phyloP scores from a whole-genome alignment of 768 basidiomycete genomes.

The Tricholoma furcatifolium region DNA sequence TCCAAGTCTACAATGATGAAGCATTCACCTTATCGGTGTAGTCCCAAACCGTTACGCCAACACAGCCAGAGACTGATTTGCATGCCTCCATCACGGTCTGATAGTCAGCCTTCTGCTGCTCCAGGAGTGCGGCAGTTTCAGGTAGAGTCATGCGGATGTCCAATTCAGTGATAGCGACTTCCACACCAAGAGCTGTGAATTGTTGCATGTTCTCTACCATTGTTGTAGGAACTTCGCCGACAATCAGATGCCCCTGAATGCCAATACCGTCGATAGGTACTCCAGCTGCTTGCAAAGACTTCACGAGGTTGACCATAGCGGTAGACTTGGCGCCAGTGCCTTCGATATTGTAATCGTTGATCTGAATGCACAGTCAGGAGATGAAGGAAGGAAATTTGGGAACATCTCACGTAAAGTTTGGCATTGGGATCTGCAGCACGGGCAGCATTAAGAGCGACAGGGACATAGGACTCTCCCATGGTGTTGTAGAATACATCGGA shows the following conservation, averaged over 20 bases:
- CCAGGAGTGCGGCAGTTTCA: conserved; percentile 43
- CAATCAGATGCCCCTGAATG: conserved; percentile 59
- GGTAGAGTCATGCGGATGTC: conserved; percentile 63
- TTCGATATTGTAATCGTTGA: conserved; percentile 43
- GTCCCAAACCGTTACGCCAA: conserved; percentile 48
- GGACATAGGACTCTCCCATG: conserved; percentile 45
- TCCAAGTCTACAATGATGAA: background rate
- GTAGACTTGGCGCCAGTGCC: conserved; percentile 51
- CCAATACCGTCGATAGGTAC: conserved; percentile 63
- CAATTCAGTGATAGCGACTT: conserved; percentile 68
- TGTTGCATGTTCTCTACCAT: conserved; percentile 48
- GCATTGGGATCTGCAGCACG: conserved; percentile 51
- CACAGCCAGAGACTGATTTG: conserved; percentile 37
- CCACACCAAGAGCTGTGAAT: conserved; percentile 60
- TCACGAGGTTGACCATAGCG: conserved; percentile 52
- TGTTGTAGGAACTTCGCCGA: conserved; percentile 50
- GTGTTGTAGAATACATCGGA: conserved; percentile 52
- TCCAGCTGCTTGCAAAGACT: conserved; percentile 42
- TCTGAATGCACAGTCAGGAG: conserved; percentile 6
- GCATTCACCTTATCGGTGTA: conserved; percentile 37
- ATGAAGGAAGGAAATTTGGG: background rate
- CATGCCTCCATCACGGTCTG: conserved; percentile 53
- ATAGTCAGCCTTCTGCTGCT: conserved; percentile 59
- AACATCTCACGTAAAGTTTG: conserved; percentile 48
- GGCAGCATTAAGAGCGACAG: conserved; percentile 52